Base-by-base conservation (phyloP, 805 yeast species). In the Yueomyces sp. region DNA sequence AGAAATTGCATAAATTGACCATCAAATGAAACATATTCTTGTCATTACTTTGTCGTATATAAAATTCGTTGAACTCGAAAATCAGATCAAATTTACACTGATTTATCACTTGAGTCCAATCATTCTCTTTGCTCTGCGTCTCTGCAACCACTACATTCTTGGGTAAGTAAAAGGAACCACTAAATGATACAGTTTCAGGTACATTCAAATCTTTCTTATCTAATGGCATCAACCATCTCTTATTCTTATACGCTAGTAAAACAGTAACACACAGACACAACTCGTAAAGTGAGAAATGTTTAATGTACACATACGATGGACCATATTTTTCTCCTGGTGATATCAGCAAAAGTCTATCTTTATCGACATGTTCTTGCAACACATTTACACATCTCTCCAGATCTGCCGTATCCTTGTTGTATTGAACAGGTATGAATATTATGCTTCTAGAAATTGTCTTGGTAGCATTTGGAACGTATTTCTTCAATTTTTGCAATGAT, bases 251-350 rank as follows among this genome's bases (percentile, higher is more conserved):
- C 5, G 54, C 45, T 32, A 51, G 45, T 3, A 56, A 5, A 7
- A 51, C 46, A 2, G 56, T 33, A 3, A 57, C 33, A 7, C 47
- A 45, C 26, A 57, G 40, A 36, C 55, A 54, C 38, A 53, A 52
- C 38, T 57, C 59, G 30, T 54, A 33, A 5, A 51, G 36, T 28
- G 42, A 52, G 37, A 56, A 55, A 29, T 52, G 42, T 37, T 43
- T 45, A 27, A 57, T 5, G 5, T 7, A n/a, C n/a, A 34, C 6
- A 34, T 34, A 34, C 5, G n/a, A 11, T 7, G 37, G 37, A 34
- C n/a, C n/a, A 11, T 9, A 34, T 34, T 5, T 34, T 9, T 5
- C 5, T 9, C n/a, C 26, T 34, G 26, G 6, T 34, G 6, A 30
- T 30, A 30, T 9, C 6, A 6, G 1, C 33, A 6, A 6, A 30